Evolutionary conservation across 2,329 filamentous ascomycete genomes (phyloP).

Genomic region (Aspergillus amoenus): DNA sequence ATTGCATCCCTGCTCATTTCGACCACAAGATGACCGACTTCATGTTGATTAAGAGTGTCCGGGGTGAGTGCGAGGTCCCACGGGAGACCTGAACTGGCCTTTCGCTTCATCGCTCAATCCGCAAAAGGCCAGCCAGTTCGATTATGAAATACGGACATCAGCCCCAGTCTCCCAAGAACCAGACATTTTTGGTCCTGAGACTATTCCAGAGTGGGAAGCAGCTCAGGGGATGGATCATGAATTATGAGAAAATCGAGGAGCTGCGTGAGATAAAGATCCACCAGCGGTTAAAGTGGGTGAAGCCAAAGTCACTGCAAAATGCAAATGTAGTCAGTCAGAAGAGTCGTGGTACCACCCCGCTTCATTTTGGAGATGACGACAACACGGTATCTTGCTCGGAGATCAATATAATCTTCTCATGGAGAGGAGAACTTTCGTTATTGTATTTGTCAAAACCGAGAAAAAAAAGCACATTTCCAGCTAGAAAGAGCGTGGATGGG

Average conservation of each 20-base stretch:
- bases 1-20: neutral
- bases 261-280: constrained; percentile 6
- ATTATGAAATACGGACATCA: constrained; percentile 1
- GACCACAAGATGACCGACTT: neutral
- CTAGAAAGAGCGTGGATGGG: neutral
- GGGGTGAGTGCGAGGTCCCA: neutral
- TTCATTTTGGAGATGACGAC: neutral
- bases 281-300: constrained; percentile 2
- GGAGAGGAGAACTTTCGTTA: neutral
- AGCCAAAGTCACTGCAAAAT: neutral
- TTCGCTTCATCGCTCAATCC: neutral
- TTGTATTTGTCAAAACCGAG: neutral
- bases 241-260: neutral
- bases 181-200: neutral
- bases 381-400: neutral
- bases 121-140: neutral
- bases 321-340: neutral
- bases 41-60: neutral
- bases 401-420: neutral
- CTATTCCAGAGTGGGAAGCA: constrained; percentile 5
- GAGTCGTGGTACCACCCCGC: neutral
- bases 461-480: neutral
- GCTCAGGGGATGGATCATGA: neutral
- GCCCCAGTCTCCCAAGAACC: neutral
- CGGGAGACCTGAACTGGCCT: neutral